Evolutionary conservation across 768 basidiomycete genomes (phyloP).

Genomic region (Naganishia vaughanmartiniae): DNA sequence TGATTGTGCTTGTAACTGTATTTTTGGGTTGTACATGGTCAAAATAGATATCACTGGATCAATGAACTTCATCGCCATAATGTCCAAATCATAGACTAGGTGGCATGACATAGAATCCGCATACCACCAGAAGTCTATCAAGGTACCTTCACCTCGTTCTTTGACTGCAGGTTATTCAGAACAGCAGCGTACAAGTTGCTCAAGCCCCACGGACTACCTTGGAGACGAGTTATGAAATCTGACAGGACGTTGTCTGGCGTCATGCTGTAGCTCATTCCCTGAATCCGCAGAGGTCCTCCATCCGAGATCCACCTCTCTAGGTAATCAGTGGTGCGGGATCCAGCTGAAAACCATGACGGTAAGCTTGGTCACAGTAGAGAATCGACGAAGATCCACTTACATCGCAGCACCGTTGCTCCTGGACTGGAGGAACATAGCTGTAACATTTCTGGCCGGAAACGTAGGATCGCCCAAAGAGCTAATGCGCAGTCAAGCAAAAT

Average conservation of each 20-base stretch:
- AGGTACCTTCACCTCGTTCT: constrained; percentile 45
- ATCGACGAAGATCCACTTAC: constrained; percentile 29
- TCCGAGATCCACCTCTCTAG: constrained; percentile 41
- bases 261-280: constrained; percentile 40
- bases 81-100: background rate
- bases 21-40: background rate
- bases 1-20: background rate
- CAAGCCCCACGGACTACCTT: constrained; percentile 40
- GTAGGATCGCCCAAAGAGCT: constrained; percentile 41
- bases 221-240: constrained; percentile 39
- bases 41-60: background rate
- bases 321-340: constrained; percentile 40
- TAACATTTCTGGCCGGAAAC: constrained; percentile 35
- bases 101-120: background rate
- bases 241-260: constrained; percentile 32
- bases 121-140: too few species aligned
- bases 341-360: background rate
- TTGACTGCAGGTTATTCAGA: constrained; percentile 19
- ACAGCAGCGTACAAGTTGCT: constrained; percentile 12
- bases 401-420: constrained; percentile 35
- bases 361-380: background rate
- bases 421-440: constrained; percentile 6
- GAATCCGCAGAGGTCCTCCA: constrained; percentile 42
- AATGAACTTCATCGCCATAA: too few species aligned
- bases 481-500: constrained; percentile 45